Percentiles rank a stretch among this genome's conserved stretches.
These are phyloP conservation scores for Cryptococcus hybrid DNA, from an alignment of 1,284 basidiomycete genomes.

Conservation along the genomic window DNA sequence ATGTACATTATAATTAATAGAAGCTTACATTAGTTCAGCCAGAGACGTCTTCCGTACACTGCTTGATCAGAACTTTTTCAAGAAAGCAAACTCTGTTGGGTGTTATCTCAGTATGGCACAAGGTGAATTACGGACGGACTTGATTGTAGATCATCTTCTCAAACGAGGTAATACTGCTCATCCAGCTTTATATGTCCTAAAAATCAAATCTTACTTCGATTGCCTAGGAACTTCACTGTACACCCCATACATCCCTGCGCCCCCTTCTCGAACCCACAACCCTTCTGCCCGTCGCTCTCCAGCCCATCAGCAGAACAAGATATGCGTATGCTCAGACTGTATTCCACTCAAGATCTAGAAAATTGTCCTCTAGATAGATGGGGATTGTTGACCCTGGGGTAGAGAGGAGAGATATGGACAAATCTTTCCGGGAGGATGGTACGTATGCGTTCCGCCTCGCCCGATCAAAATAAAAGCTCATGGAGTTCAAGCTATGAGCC, in stretches of 20 bases:
- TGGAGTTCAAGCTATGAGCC: constrained; percentile 23
- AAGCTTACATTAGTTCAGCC: constrained; percentile 20
- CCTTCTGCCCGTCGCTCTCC: constrained; percentile 4
- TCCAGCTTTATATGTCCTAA: neutral
- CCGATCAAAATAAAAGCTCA: neutral
- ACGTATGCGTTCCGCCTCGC: constrained; percentile 6
- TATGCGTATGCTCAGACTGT: constrained; percentile 48
- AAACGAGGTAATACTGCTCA: constrained; percentile 18
- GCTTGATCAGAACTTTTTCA: constrained; percentile 26
- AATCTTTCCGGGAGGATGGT: constrained; percentile 35
- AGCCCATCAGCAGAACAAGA: constrained; percentile 15
- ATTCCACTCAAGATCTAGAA: constrained; percentile 35
- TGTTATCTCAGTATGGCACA: constrained; percentile 48
- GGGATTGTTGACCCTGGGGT: constrained; percentile 47
- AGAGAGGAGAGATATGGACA: constrained; percentile 21
- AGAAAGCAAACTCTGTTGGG: constrained; percentile 32
- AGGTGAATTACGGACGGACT: constrained; percentile 43
- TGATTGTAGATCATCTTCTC: constrained; percentile 40
- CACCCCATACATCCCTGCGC: constrained; percentile 36
- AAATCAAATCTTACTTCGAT: constrained; percentile 1
- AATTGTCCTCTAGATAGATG: constrained; percentile 45
- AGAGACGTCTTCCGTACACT: constrained; percentile 32
- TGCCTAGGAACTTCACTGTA: constrained; percentile 31
- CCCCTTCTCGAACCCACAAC: neutral
- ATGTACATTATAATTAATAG: neutral